Evolutionary conservation across 2,329 filamentous ascomycete genomes (phyloP), one percentile per base, ranked within the genome.

Genomic region (Aspergillus spinulosporus): DNA sequence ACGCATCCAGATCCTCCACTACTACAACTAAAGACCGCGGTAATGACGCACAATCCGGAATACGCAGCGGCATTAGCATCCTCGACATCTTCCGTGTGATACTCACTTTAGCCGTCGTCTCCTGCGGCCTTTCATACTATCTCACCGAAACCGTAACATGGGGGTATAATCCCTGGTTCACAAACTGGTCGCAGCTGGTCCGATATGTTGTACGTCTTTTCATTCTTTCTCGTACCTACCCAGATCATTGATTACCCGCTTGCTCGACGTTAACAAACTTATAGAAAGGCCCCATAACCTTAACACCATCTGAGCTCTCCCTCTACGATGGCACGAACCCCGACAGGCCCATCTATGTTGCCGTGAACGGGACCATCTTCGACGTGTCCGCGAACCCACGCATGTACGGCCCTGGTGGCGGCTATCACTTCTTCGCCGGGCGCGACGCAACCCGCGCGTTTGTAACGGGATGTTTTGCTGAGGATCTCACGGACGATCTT

Each of bases 401-500:
- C 21, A 72, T 76, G 57, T 94, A 94, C 78, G 90, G 90, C 0
- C 88, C 92, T 0, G 92, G 91, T 29, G 94, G 92, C 4, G 86
- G 85, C 37, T 99, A 99, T 80, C 82, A 87, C 67, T 87, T 88
- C 76, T 96, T 99, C 73, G 85, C 92, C 0, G 94, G 93, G 59
- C 82, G 82, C 60, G 94, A 99, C 74, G 92, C 93, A 34, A 86
- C 89, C 11, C 88, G 94, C 48, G 91, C 88, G 15, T 99, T 92
- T 74, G 86, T 99, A 7, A 97, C 94, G 2, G 91, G 90, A 14
- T 99, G 94, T 74, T 99, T 99, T 77, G 78, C 84, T 39, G 88
- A 91, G 61, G 94, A 99, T 78, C 80, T 87, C 32, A 94, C 87
- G 1, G 82, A 89, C 3, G 94, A 99, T 76, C 77, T 97, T 72